phyloP scores from a whole-genome alignment of 306 rosid genomes.

The Inga leiocalycina region DNA sequence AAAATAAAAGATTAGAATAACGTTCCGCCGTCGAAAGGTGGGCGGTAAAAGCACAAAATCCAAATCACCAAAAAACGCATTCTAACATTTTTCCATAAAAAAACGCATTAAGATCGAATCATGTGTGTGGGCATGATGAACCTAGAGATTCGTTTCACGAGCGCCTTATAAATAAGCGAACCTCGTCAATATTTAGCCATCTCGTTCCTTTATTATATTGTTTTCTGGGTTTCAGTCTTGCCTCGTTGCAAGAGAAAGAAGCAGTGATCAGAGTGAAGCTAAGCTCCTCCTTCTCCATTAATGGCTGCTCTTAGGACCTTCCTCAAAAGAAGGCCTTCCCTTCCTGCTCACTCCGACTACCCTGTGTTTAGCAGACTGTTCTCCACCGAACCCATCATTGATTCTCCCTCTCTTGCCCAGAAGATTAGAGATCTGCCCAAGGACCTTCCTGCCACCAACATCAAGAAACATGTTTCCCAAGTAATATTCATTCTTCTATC shows the following conservation, averaged over 20 bases:
- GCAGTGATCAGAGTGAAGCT: neutral
- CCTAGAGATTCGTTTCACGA: neutral
- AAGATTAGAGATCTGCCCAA: conserved; percentile 85
- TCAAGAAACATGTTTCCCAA: conserved; percentile 71
- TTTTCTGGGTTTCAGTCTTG: neutral
- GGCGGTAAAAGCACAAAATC: neutral
- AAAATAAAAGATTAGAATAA: too few species aligned
- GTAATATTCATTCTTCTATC: conserved; percentile 35
- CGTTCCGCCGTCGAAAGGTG: too few species aligned
- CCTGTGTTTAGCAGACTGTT: conserved; percentile 27
- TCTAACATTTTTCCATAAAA: neutral
- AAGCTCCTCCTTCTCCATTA: neutral
- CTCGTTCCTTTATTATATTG: neutral
- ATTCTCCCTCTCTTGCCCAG: conserved; percentile 62
- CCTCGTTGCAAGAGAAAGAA: neutral
- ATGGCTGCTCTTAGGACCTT: conserved; percentile 64
- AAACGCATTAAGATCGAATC: neutral
- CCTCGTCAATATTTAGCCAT: neutral
- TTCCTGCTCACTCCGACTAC: neutral
- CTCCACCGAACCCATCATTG: conserved; percentile 48
- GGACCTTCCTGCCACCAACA: conserved; percentile 75
- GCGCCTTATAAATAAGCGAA: neutral
- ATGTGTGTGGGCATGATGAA: neutral
- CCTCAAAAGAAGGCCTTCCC: conserved; percentile 45
- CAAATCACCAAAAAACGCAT: neutral